phyloP scores from a whole-genome alignment of 768 basidiomycete species.

The Nevesoporus exiguus region DNA sequence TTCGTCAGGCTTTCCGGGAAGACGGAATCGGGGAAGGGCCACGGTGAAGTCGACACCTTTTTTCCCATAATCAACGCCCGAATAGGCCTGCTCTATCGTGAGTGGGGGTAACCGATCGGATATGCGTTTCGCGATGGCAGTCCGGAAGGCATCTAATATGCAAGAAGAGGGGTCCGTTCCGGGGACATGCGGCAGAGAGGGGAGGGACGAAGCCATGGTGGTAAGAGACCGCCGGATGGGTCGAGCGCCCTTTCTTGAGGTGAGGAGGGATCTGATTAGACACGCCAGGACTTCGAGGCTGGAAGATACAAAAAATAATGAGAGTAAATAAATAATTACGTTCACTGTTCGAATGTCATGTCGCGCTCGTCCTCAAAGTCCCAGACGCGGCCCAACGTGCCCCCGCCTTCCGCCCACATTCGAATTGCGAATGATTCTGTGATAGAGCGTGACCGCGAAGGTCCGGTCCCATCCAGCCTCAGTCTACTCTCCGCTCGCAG shows the following conservation, averaged over 20 bases:
- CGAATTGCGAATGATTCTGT: conserved; percentile 17
- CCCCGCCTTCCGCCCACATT: conserved; percentile 17
- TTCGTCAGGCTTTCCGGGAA: conserved; percentile 80
- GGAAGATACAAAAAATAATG: too few species aligned
- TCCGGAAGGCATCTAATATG: conserved; percentile 74
- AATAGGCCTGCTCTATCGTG: conserved; percentile 73
- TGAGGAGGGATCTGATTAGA: too few species aligned
- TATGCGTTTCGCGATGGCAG: conserved; percentile 72
- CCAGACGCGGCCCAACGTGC: conserved; percentile 2
- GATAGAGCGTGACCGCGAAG: conserved; percentile 23
- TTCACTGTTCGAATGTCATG: too few species aligned
- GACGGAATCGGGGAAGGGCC: conserved; percentile 85
- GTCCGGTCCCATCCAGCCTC: conserved; percentile 23
- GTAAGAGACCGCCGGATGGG: conserved; percentile 2
- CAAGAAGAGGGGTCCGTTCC: conserved; percentile 60
- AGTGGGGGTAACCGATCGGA: conserved; percentile 63
- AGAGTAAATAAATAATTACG: too few species aligned
- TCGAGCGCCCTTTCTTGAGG: not conserved
- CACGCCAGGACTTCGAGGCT: too few species aligned
- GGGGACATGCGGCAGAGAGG: conserved; percentile 40
- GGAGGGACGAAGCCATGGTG: conserved; percentile 32
- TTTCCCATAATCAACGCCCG: conserved; percentile 86
- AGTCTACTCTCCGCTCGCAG: conserved; percentile 33
- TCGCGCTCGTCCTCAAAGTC: conserved; percentile 29
- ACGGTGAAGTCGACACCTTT: conserved; percentile 93